Base-by-base conservation (phyloP, 768 basidiomycete genomes). In the Imleria badia region DNA sequence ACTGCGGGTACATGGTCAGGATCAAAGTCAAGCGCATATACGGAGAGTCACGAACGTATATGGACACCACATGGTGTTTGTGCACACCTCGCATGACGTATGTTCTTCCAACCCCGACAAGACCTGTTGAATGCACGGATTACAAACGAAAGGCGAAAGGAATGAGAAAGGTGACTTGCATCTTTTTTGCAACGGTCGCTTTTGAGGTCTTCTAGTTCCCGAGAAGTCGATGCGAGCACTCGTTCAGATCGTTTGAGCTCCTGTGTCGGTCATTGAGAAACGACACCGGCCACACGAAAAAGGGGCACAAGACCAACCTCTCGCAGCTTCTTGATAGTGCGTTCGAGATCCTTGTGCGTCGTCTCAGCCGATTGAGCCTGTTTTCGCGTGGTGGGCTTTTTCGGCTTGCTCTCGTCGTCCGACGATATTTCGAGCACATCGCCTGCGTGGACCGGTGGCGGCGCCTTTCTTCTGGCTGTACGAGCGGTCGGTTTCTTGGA, bases 61-160 rank as follows among this genome's bases (percentile, higher is more conserved):
- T 1, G 88, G 87, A 9, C 73, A 72, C 84, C 85, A 87, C 81
- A 89, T 82, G 53, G 77, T 77, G 39, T 69, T 54, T 0, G 80
- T 76, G 65, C 88, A 91, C 39, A 91, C 80, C 54, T 85, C 85
- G 63, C 88, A 91, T 39, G 70, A 75, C 13, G 82, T 65, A 43
- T 75, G 62, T 23, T 88, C 86, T 30, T 82, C 81, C 1, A 89
- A 55, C 34, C 77, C 60, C 0, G 68, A 60, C n/a, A 70, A 23
- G 55, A 78, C 72, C 82, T 83, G 44, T 13, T 41, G 6, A 17
- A 20, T 14, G 3, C 10, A 30, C 11, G 20, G 2, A 51, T 62
- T 4, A 56, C 60, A 45, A n/a, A 13, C 0, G 11, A 20, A 22
- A 52, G 40, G 26, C 15, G 17, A 6, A 0, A 26, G 20, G 8